These are phyloP conservation scores for Carex cristatella DNA, from an alignment of 176 grass and related monocot species.

Conservation along the genomic window DNA sequence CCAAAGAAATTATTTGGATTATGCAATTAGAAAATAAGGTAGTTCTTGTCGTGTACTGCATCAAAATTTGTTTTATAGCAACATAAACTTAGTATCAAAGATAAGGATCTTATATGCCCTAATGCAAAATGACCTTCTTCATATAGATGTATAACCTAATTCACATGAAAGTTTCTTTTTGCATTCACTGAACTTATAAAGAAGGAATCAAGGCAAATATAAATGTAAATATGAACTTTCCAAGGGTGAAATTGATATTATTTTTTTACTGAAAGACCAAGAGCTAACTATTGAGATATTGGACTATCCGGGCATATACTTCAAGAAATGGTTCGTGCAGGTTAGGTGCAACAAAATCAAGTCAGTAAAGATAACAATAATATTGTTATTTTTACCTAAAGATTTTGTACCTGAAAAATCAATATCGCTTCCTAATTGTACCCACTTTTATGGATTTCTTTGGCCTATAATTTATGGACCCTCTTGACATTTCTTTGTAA, in stretches of 20 bases:
- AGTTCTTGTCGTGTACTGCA: neutral
- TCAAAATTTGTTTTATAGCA: neutral
- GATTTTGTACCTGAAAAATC: too few species aligned
- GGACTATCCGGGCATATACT: too few species aligned
- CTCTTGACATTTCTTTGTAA: too few species aligned
- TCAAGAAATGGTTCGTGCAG: too few species aligned
- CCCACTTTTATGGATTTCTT: too few species aligned
- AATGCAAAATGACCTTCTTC: neutral
- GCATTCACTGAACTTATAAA: neutral
- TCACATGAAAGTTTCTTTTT: neutral
- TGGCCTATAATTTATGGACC: too few species aligned
- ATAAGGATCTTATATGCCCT: neutral
- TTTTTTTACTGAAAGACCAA: too few species aligned
- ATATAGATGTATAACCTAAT: neutral
- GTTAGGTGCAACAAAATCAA: too few species aligned
- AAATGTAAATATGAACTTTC: neutral
- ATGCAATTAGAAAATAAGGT: slow-evolving; percentile 1
- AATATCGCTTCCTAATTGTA: too few species aligned
- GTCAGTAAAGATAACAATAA: too few species aligned
- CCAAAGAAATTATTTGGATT: neutral
- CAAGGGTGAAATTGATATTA: neutral
- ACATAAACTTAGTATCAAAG: neutral
- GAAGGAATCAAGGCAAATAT: neutral
- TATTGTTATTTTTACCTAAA: too few species aligned
- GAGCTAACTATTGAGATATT: too few species aligned